Conservation (phyloP, 2,329 filamentous ascomycete genomes). For the Polytolypa hystricis region DNA sequence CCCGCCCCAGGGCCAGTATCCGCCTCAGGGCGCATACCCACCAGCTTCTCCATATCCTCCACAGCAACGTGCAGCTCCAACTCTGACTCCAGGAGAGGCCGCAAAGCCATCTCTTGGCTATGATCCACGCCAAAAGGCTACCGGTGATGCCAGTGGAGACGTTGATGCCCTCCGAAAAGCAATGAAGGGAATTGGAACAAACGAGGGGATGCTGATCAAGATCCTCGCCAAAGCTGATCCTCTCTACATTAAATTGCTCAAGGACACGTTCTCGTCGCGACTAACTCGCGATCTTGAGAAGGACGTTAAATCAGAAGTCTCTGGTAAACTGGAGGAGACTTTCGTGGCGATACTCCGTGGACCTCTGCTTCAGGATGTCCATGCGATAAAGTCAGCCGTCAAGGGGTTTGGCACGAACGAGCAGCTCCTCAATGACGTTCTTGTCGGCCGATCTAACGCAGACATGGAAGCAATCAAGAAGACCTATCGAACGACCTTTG, state of each 20-base stretch:
- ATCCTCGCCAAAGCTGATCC: constrained; percentile 60
- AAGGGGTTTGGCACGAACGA: constrained; percentile 79
- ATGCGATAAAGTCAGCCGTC: constrained; percentile 60
- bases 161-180: constrained; percentile 59
- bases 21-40: constrained; percentile 6
- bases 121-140: constrained; percentile 49
- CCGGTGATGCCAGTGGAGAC: constrained; percentile 52
- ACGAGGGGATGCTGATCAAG: constrained; percentile 61
- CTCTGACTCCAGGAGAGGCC: constrained; percentile 17
- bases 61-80: neutral
- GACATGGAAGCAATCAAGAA: constrained; percentile 79
- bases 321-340: constrained; percentile 57
- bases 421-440: constrained; percentile 69
- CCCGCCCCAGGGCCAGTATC: constrained; percentile 2
- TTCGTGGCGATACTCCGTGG: constrained; percentile 62
- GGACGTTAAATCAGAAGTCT: constrained; percentile 63
- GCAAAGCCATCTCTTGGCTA: constrained; percentile 61
- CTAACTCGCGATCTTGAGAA: constrained; percentile 55
- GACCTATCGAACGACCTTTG: constrained; percentile 59
- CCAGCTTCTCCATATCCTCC: neutral
- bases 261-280: constrained; percentile 50
- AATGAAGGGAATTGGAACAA: constrained; percentile 80
- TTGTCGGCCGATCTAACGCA: constrained; percentile 73
- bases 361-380: constrained; percentile 65
- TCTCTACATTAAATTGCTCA: constrained; percentile 56